Evolutionary conservation across 345 rosid species (phyloP), one percentile per base, ranked within the genome.

Genomic region (Eutrema japonicum): DNA sequence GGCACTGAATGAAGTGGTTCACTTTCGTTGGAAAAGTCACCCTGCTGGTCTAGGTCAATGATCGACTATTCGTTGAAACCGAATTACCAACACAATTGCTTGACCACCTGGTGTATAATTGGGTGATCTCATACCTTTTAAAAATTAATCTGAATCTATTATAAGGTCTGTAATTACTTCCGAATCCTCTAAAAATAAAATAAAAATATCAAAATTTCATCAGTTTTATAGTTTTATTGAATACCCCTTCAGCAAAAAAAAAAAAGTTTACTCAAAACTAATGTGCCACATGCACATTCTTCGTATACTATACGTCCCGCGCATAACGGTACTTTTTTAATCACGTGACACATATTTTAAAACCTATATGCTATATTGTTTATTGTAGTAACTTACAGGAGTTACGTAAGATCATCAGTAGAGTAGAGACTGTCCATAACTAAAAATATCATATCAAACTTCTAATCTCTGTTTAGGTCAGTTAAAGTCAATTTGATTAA

Each of bases 241-340:
- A 22, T 22, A 22, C 26, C 1, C 26, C 22, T 22, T 22, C 2
- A 22, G 26, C 26, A 22, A 22, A 2, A 22, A 22, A 22, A 22
- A 22, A 22, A 22, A 22, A 0, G 33, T 57, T 40, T 49, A 14
- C 40, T 57, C 53, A 58, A 33, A 32, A 50, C 33, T 43, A 76
- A 48, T 54, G 75, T 70, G 61, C 16, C 80, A 77, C 80, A 70
- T 70, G 80, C 76, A 55, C 30, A 48, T 62, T 56, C 29, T 62
- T 76, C 66, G 75, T 63, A 54, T 62, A 37, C 45, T 32, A 63
- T 76, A 70, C 71, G 75, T 70, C 67, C 71, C 76, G 64, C 53
- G 18, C 50, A 64, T 54, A 46, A 53, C 66, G 70, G 22, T 70
- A 7, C 38, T 60, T 41, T 3, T 29, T 43, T 4, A 5, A 10